Evolutionary conservation across 2,329 filamentous ascomycete genomes (phyloP).

Genomic region (Ceratocystis papillata): DNA sequence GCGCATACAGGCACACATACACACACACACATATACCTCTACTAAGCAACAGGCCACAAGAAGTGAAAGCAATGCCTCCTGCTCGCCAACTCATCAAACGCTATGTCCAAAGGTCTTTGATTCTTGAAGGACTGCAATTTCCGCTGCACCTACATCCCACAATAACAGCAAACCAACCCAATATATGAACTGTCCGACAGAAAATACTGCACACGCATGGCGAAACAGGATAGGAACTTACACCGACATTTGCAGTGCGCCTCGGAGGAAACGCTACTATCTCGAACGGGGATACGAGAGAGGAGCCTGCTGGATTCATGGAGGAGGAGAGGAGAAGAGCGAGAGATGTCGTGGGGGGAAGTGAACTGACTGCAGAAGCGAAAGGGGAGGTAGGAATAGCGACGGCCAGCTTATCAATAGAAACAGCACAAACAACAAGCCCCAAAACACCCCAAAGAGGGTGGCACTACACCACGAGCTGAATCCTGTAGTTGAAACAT

Average conservation of each 20-base stretch:
- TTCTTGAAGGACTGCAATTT: background rate
- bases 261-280: too few relatives aligned
- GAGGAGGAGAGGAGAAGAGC: background rate
- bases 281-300: too few relatives aligned
- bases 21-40: background rate
- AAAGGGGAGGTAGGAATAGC: background rate
- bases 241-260: too few relatives aligned
- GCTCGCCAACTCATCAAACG: background rate
- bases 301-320: background rate
- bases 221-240: too few relatives aligned
- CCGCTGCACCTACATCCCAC: background rate
- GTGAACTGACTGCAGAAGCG: too few relatives aligned
- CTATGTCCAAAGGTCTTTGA: too few relatives aligned
- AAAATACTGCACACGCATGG: too few relatives aligned
- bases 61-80: background rate
- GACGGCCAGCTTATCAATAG: too few relatives aligned
- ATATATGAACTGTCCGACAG: too few relatives aligned
- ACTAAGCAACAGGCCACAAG: background rate
- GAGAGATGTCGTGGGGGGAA: background rate
- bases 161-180: too few relatives aligned
- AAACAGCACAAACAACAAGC: background rate
- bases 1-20: background rate
- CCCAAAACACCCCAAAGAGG: background rate
- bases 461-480: too few relatives aligned
- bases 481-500: too few relatives aligned